Base-by-base conservation (phyloP, 2,329 filamentous ascomycete genomes). In the Laburnicola sp. region DNA sequence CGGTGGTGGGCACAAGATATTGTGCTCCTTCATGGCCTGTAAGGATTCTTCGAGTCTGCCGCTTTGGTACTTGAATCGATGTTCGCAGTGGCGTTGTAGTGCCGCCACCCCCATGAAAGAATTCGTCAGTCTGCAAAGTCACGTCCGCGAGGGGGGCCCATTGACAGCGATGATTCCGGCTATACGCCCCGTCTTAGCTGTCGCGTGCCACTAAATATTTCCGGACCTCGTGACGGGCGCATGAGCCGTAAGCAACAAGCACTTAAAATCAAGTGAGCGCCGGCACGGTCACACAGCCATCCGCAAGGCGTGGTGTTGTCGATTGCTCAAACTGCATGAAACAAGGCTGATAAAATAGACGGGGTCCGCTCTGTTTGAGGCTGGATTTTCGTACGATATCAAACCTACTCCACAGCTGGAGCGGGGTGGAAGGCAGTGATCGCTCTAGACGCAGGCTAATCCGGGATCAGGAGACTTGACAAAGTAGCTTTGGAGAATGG, bases 361-460 rank as follows among this genome's bases (percentile, higher is more conserved):
- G 54, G 45, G 54, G 38, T 53, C 50, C 50, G 54, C 26, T 45
- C 26, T 16, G 39, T 37, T 28, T 47, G 41, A 42, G 41, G 41
- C 30, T 26, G 26, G n/a, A 5, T 16, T 43, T 16, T 34, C 30
- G 30, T 25, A 21, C 30, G 21, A 30, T 6, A 30, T 30, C 35
- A 6, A 16, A 9, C 21, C 7, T 26, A 23, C 9, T 23, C n/a
- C 38, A 25, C 25, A 7, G 8, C 38, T 25, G 23, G 16, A 27
- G 38, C 38, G 10, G 16, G 16, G 16, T 16, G 16, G 16, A 16
- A 16, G 16, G 16, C 16, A 16, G 16, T 16, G 16, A 16, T 16
- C 16, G 16, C 16, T 16, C 16, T 16, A 16, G 16, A 16, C 16
- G 16, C 16, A 16, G 16, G 16, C 16, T 16, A 16, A 16, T 16